Evolutionary conservation across 2,329 filamentous ascomycete genomes (phyloP).

Genomic region (Phyllosticta citriasiana): DNA sequence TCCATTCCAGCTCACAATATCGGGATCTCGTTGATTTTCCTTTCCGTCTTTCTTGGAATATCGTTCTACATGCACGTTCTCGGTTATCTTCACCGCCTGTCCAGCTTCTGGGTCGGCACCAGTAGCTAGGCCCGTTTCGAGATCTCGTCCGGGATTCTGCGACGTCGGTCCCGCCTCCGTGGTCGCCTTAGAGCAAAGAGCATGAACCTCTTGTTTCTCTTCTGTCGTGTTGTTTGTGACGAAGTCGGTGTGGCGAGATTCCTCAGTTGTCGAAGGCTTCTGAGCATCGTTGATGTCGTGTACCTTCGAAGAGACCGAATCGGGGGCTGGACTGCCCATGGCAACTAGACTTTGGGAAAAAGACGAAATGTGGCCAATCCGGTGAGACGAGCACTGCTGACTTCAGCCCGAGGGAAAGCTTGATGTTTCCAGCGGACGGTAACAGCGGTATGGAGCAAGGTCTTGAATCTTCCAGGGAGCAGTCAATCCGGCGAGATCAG

Average conservation of each 20-base stretch:
- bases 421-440: background rate
- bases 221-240: background rate
- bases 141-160: background rate
- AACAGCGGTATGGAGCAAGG: background rate
- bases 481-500: background rate
- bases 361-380: background rate
- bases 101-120: slow-evolving; percentile 1
- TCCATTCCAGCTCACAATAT: slow-evolving; percentile 5
- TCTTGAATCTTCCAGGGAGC: background rate
- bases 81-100: background rate
- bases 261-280: background rate
- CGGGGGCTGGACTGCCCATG: background rate
- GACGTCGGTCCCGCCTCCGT: background rate
- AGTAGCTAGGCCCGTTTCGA: background rate
- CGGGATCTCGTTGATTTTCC: background rate
- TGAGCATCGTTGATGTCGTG: background rate
- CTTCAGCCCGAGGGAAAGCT: background rate
- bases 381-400: background rate
- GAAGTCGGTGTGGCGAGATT: background rate
- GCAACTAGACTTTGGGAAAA: background rate
- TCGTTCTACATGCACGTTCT: background rate
- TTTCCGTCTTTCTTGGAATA: background rate
- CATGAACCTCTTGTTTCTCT: background rate
- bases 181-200: background rate
- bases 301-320: background rate